Evolutionary conservation across 129 eudicot species (phyloP).

Genomic region (Pseudognaphalium luteoalbum): DNA sequence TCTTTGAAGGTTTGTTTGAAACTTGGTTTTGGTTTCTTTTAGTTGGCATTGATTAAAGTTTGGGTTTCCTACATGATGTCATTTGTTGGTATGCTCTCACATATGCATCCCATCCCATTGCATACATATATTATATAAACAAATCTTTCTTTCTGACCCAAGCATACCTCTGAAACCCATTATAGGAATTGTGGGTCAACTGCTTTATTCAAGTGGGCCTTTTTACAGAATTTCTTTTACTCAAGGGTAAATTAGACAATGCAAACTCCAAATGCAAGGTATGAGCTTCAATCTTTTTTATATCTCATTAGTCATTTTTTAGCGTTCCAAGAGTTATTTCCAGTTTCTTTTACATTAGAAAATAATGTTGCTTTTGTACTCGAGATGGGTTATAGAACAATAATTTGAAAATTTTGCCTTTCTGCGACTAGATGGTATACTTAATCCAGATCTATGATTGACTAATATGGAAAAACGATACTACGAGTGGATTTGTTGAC

Average conservation of each 20-base stretch:
- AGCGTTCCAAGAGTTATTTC: background rate
- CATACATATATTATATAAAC: constrained; percentile 18
- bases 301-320: background rate
- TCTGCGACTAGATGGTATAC: background rate
- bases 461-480: background rate
- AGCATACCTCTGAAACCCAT: constrained; percentile 35
- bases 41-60: constrained; percentile 40
- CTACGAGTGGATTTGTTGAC: background rate
- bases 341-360: background rate
- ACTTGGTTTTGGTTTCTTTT: constrained; percentile 13
- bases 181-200: constrained; percentile 49
- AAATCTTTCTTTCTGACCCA: constrained; percentile 40
- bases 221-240: constrained; percentile 28
- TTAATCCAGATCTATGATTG: background rate
- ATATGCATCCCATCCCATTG: constrained; percentile 18
- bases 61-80: constrained; percentile 28
- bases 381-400: background rate
- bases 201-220: constrained; percentile 61
- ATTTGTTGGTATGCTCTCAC: constrained; percentile 30
- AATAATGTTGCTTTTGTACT: background rate
- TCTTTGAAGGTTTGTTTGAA: constrained; percentile 67
- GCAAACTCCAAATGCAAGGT: constrained; percentile 89
- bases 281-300: constrained; percentile 18
- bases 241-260: constrained; percentile 43
- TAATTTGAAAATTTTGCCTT: background rate